Percentiles rank a stretch among this genome's conserved stretches.
These are phyloP conservation scores for Mortierella sp. DNA, from an alignment of 371 early-diverging fungal genomes.

Conservation along the genomic window DNA sequence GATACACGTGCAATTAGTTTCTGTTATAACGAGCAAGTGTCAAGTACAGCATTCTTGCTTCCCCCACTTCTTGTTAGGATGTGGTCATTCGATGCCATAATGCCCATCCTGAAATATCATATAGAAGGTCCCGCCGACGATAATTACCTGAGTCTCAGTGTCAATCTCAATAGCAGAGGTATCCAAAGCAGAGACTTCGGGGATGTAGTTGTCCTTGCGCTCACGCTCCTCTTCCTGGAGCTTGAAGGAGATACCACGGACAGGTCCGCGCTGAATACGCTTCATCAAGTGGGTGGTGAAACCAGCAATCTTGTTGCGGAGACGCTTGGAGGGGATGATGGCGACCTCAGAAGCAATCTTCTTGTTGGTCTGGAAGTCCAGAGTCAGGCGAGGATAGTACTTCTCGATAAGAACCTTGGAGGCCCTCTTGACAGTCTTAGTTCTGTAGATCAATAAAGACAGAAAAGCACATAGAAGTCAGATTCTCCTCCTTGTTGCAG, in stretches of 20 bases:
- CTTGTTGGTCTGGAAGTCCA: slow-evolving; percentile 99
- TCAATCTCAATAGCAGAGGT: slow-evolving; percentile 96
- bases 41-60: no score
- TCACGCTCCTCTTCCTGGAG: slow-evolving; percentile 99
- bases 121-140: no score
- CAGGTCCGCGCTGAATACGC: slow-evolving; percentile 99
- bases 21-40: no score
- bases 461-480: not conserved
- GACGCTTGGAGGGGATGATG: slow-evolving; percentile 98
- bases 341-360: slow-evolving; percentile 98
- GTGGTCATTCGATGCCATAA: no score
- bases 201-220: slow-evolving; percentile 99
- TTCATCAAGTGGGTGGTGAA: slow-evolving; percentile 99
- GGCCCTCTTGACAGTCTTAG: slow-evolving; percentile 99
- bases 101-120: no score
- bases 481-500: slow-evolving; percentile 1
- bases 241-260: slow-evolving; percentile 99
- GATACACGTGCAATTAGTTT: slow-evolving; percentile 5
- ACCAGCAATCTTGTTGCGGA: slow-evolving; percentile 99
- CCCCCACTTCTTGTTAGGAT: no score
- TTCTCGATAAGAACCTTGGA: slow-evolving; percentile 99
- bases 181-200: slow-evolving; percentile 98
- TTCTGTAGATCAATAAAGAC: slow-evolving; percentile 63
- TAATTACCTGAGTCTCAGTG: slow-evolving; percentile 82
- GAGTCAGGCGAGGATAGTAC: slow-evolving; percentile 99